Base-by-base conservation (phyloP, 306 rosid genomes). In the Crotalaria pallida region DNA sequence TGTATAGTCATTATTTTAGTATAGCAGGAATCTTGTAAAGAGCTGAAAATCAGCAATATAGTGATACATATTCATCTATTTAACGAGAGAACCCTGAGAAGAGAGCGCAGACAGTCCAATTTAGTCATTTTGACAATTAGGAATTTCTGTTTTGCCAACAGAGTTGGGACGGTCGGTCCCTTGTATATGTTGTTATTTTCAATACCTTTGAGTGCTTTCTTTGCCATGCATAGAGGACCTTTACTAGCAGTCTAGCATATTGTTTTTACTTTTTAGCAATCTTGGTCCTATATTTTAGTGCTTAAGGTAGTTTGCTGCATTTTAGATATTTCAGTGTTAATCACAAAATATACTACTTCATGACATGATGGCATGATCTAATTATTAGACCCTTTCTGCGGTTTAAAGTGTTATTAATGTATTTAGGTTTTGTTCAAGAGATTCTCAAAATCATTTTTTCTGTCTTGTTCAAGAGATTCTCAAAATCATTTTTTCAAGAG, bases 141-240 rank as follows among this genome's bases (percentile, higher is more conserved):
- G 67, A 24, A 60, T 26, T 38, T 52, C 65, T 75, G 31, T 75
- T 69, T 51, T 66, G 52, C 11, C 27, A 34, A 10, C n/a, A 53
- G 27, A 56, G 44, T 33, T 50, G 48, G n/a, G 50, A 44, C 23
- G 15, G 43, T 58, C 12, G 49, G 6, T 51, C 31, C n/a, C 21
- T 41, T 41, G 24, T 58, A 12, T 63, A 40, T 40, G 47, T 16
- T 53, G 27, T 33, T 57, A 31, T 58, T 65, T 38, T 52, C 33
- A 18, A 40, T 23, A 17, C 6, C 5, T 38, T 49, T 29, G 57
- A 31, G 51, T 41, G 40, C 45, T 27, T 36, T 63, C 41, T 69
- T 38, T 18, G 58, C 33, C 58, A 26, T 26, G 57, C 67, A 45
- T 26, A 45, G 23, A 38, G 22, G 58, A 23, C 18, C 36, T 64